Evolutionary conservation across 768 basidiomycete species (phyloP).

Genomic region (Mycena galopus): DNA sequence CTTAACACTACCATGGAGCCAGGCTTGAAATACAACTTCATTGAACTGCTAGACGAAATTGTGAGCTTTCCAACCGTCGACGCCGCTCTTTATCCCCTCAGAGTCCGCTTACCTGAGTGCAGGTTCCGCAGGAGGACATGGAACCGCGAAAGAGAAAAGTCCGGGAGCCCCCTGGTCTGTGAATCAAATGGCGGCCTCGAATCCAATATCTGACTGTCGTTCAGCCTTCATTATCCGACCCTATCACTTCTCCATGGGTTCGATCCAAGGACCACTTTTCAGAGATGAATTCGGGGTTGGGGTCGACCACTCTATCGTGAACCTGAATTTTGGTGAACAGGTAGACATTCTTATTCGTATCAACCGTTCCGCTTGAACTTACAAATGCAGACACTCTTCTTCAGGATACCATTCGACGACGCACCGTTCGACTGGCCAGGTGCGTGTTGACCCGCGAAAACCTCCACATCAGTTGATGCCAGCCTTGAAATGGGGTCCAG

Average conservation of each 20-base stretch:
- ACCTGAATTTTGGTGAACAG: slow-evolving; percentile 18
- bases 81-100: neutral
- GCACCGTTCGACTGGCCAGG: slow-evolving; percentile 15
- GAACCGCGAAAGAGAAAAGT: neutral
- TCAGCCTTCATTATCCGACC: slow-evolving; percentile 29
- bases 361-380: neutral
- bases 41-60: slow-evolving; percentile 29
- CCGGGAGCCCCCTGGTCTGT: slow-evolving; percentile 18
- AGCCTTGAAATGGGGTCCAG: neutral
- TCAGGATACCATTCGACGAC: slow-evolving; percentile 23
- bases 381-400: slow-evolving; percentile 19
- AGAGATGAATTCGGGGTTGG: slow-evolving; percentile 18
- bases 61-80: neutral
- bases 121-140: slow-evolving; percentile 11
- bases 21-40: slow-evolving; percentile 37
- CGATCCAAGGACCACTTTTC: slow-evolving; percentile 26
- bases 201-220: neutral
- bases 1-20: no score
- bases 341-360: neutral
- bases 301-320: slow-evolving; percentile 23
- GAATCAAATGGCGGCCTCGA: no score
- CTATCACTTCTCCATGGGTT: slow-evolving; percentile 30
- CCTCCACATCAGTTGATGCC: neutral
- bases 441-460: slow-evolving; percentile 1
- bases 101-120: neutral